Evolutionary conservation across 345 rosid genomes (phyloP).

Genomic region (Aurinia saxatilis): DNA sequence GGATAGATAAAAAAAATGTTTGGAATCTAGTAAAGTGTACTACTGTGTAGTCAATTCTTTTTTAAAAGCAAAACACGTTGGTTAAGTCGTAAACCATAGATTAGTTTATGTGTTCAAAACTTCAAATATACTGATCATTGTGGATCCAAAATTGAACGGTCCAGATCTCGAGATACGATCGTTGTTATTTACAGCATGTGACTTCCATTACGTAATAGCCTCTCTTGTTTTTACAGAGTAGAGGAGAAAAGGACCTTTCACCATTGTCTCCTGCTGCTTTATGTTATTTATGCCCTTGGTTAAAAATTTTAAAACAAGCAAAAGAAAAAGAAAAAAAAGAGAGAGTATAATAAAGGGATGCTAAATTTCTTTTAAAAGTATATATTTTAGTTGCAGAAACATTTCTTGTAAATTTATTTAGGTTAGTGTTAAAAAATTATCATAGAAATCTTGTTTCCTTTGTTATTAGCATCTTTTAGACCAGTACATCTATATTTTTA

Average conservation of each 20-base stretch:
- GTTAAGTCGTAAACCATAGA: neutral
- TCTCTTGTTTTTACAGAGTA: neutral
- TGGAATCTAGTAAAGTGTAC: too few species aligned
- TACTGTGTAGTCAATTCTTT: too few species aligned
- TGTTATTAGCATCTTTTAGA: neutral
- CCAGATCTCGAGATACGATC: constrained; percentile 14
- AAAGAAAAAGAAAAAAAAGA: too few species aligned
- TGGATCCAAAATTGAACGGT: constrained; percentile 8
- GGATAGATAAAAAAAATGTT: too few species aligned
- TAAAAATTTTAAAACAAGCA: neutral
- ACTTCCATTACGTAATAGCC: constrained; percentile 15
- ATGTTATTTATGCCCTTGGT: neutral
- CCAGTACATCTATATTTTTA: neutral
- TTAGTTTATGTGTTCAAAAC: neutral
- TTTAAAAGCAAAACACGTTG: neutral
- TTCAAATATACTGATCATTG: neutral
- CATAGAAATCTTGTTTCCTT: neutral
- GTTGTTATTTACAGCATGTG: constrained; percentile 2
- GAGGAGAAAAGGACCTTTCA: constrained; percentile 14
- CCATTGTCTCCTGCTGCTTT: neutral
- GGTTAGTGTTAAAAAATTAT: too few species aligned
- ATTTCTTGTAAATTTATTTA: too few species aligned
- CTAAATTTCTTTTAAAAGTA: too few species aligned
- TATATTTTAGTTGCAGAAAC: too few species aligned
- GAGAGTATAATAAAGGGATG: too few species aligned